phyloP scores from a whole-genome alignment of 345 rosid genomes.

The Euphorbia pulcherrima region DNA sequence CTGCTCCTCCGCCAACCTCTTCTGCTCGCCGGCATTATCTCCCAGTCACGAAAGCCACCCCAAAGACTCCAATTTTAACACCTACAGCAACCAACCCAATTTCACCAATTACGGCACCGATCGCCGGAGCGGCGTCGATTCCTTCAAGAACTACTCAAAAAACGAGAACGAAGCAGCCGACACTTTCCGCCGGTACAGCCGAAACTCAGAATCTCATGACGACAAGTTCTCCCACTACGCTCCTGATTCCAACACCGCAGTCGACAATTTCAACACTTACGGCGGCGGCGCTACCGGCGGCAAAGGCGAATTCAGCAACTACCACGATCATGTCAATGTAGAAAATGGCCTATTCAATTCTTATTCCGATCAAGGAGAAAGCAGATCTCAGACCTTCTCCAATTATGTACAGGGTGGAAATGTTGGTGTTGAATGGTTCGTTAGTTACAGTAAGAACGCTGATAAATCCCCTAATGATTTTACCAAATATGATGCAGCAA shows the following conservation, averaged over 20 bases:
- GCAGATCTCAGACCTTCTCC: slow-evolving; percentile 46
- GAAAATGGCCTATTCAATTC: slow-evolving; percentile 55
- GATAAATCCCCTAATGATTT: slow-evolving; percentile 56
- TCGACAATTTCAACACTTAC: slow-evolving; percentile 71
- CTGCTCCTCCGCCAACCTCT: slow-evolving; percentile 76
- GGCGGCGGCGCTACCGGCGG: slow-evolving; percentile 62
- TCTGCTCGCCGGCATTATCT: slow-evolving; percentile 55
- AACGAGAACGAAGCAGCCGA: slow-evolving; percentile 23
- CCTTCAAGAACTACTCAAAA: slow-evolving; percentile 48
- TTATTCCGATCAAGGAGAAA: slow-evolving; percentile 50
- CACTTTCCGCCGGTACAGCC: slow-evolving; percentile 37
- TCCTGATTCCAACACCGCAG: slow-evolving; percentile 39
- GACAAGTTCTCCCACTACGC: slow-evolving; percentile 30
- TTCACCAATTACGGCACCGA: slow-evolving; percentile 70
- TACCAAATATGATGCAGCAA: slow-evolving; percentile 40
- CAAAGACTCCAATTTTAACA: slow-evolving; percentile 46
- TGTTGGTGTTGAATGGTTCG: slow-evolving; percentile 50
- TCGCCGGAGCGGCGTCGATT: slow-evolving; percentile 47
- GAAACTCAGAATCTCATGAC: slow-evolving; percentile 22
- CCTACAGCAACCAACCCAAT: slow-evolving; percentile 46
- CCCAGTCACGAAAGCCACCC: slow-evolving; percentile 15
- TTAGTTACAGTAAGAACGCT: slow-evolving; percentile 63
- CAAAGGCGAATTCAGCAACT: slow-evolving; percentile 49
- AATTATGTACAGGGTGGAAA: slow-evolving; percentile 47
- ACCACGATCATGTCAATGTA: slow-evolving; percentile 47